A percentile compares a stretch with the other conserved stretches of the same genome.
Evolutionary conservation across 1,284 basidiomycete genomes (phyloP).

Genomic region (Ceratobasidium sp.): DNA sequence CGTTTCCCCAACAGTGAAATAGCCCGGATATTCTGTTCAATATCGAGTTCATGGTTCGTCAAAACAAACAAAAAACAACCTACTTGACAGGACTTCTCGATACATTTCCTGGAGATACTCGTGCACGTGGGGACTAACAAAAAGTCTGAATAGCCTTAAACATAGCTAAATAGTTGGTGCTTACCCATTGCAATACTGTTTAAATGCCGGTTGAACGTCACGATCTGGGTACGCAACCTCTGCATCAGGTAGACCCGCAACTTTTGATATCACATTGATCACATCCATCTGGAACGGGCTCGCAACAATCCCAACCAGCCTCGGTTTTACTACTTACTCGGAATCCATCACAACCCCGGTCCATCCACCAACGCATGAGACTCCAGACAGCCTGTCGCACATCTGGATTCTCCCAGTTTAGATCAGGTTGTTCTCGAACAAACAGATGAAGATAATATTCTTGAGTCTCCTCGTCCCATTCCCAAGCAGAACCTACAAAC

Average conservation of each 20-base stretch:
- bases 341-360: constrained; percentile 78
- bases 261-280: constrained; percentile 73
- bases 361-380: constrained; percentile 76
- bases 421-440: constrained; percentile 73
- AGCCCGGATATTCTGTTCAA: constrained; percentile 56
- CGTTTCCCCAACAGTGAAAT: constrained; percentile 74
- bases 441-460: constrained; percentile 82
- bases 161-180: background rate
- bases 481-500: constrained; percentile 68
- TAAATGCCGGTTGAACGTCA: constrained; percentile 64
- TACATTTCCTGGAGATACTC: constrained; percentile 75
- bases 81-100: constrained; percentile 63
- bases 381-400: constrained; percentile 69
- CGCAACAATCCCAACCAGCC: constrained; percentile 18
- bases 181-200: constrained; percentile 54
- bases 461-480: constrained; percentile 69
- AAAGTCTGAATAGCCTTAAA: background rate
- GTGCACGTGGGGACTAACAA: constrained; percentile 64
- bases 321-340: constrained; percentile 54
- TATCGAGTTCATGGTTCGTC: background rate
- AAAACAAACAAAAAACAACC: constrained; percentile 46
- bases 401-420: constrained; percentile 78
- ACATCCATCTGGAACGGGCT: constrained; percentile 63
- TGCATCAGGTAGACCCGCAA: constrained; percentile 69
- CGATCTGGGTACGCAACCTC: constrained; percentile 60